Evolutionary conservation across 257 asterid genomes (phyloP).

Genomic region (Salvia miltiorrhiza): DNA sequence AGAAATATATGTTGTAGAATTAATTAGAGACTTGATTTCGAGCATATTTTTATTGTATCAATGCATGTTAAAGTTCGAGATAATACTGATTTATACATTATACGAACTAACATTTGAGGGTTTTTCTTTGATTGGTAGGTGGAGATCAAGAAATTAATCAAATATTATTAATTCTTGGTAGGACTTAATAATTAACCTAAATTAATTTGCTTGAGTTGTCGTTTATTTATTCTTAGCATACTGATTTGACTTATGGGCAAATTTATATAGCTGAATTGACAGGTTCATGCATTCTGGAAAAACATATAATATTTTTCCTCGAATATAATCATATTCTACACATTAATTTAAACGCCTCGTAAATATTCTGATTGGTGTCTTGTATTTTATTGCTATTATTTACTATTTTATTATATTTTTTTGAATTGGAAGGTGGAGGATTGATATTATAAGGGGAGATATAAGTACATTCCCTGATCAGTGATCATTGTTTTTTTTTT

Average conservation of each 20-base stretch:
- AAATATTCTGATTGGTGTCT: too few relatives aligned
- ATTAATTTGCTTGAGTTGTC: background rate
- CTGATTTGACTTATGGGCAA: background rate
- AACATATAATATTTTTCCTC: too few relatives aligned
- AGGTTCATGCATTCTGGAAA: background rate
- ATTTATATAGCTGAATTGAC: background rate
- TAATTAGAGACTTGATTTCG: background rate
- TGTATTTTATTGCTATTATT: too few relatives aligned
- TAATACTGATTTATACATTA: background rate
- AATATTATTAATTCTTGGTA: background rate
- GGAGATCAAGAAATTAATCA: background rate
- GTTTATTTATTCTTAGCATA: background rate
- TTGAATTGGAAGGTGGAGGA: too few relatives aligned
- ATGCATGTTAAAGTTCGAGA: background rate
- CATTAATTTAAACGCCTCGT: too few relatives aligned
- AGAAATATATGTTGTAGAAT: too few relatives aligned
- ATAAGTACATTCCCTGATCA: too few relatives aligned
- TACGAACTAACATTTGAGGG: background rate
- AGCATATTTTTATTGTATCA: background rate
- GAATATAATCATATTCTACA: too few relatives aligned
- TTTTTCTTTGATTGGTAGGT: background rate
- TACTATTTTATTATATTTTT: too few relatives aligned
- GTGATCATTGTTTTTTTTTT: too few relatives aligned
- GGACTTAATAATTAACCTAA: too few relatives aligned
- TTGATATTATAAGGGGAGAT: too few relatives aligned